Evolutionary conservation across 1,139 yeast genomes (phyloP), one percentile per base, ranked within the genome.

Genomic region (Lodderomyces metapsilosis): DNA sequence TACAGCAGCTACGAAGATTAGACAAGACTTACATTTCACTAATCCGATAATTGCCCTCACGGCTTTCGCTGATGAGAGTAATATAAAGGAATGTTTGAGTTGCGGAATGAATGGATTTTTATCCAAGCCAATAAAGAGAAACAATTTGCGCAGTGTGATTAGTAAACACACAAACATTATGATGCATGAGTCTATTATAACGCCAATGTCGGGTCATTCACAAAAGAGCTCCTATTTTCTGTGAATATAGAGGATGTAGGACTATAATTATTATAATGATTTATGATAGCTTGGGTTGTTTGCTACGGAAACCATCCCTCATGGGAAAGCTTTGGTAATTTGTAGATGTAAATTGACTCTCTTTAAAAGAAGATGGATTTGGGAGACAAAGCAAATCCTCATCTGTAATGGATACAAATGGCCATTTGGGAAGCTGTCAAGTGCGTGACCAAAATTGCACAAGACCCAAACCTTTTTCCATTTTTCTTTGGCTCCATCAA

Each of bases 21-120:
- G 96, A 39, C 66, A 75, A 23, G 81, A 83, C 39, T 64, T 87
- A 43, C 74, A 78, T 3, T 89, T 78, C 58, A 66, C 68, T 0
- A 76, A 78, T 20, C 96, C 97, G 0, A 89, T 92, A 45, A 89
- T 92, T 39, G 98, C 98, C 0, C 69, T 92, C 46, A 92, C 98
- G 0, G 98, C 97, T 2, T 88, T 84, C 68, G 95, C 96, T 0
- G 97, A 89, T 62, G 88, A 85, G 50, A 82, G 88, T 41, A 89
- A 88, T 52, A 85, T 82, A 39, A 78, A 78, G 48, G 89, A 78
- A 48, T 91, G 97, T 62, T 58, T 83, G 45, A 83, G 76, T 27
- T 80, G 84, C 21, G 97, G 97, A 3, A 88, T 91, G 95, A 76
- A 84, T 52, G 95, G 91, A 5, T 87, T 91, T 57, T 72, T 92